phyloP scores from a whole-genome alignment of 352 stramenopile species.

The Phytophthora ramorum region DNA sequence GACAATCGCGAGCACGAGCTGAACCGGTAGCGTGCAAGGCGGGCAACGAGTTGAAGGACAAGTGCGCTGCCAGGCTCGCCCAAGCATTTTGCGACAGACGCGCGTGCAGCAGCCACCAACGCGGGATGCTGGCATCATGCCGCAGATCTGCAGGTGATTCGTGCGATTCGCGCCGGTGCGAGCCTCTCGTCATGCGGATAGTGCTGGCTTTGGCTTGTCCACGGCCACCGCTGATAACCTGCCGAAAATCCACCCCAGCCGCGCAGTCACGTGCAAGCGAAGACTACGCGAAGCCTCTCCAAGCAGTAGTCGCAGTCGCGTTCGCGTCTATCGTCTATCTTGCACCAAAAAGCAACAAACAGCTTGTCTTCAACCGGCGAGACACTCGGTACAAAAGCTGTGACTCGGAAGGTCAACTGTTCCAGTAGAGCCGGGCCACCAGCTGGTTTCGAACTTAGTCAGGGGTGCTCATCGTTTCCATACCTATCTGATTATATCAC shows the following conservation, averaged over 20 bases:
- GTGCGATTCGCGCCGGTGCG: background rate
- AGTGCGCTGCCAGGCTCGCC: background rate
- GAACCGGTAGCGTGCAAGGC: background rate
- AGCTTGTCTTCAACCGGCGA: slow-evolving; percentile 6
- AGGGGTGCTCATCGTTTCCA: too few species aligned
- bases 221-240: slow-evolving; percentile 3
- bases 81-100: slow-evolving; percentile 16
- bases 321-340: background rate
- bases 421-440: background rate
- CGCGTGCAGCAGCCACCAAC: slow-evolving; percentile 9
- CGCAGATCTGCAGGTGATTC: background rate
- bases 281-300: background rate
- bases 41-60: slow-evolving; percentile 8
- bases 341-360: background rate
- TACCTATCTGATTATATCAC: too few species aligned
- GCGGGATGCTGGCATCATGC: background rate
- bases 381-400: slow-evolving; percentile 12
- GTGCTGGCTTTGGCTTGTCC: slow-evolving; percentile 20
- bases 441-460: background rate
- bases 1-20: too few species aligned
- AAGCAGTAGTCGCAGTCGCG: background rate
- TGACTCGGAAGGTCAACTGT: background rate
- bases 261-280: slow-evolving; percentile 5
- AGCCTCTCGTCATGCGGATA: slow-evolving; percentile 26
- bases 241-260: slow-evolving; percentile 10